phyloP scores from a whole-genome alignment of 2,329 filamentous ascomycete genomes.

The Grosmannia penicillata region DNA sequence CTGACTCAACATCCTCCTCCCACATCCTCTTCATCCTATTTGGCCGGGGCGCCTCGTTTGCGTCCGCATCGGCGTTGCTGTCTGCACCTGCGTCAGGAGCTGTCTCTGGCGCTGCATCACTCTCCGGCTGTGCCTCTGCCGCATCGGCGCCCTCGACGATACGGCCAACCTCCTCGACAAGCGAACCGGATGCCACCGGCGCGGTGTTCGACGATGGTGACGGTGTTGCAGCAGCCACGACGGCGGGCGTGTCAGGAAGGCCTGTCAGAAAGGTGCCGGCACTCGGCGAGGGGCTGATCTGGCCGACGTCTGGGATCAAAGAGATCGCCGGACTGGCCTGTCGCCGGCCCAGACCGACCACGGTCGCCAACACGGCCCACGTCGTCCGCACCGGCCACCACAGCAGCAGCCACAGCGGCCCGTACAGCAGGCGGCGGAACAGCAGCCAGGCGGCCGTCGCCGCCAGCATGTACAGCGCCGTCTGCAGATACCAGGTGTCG shows the following conservation, averaged over 20 bases:
- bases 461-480: slow-evolving; percentile 68
- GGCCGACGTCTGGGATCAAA: background rate
- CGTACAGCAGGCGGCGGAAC: slow-evolving; percentile 74
- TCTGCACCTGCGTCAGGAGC: background rate
- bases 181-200: no score
- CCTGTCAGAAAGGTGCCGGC: background rate
- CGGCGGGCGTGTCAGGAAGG: background rate
- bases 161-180: slow-evolving; percentile 2
- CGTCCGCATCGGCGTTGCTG: slow-evolving; percentile 15
- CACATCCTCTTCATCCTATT: slow-evolving; percentile 51
- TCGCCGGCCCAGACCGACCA: slow-evolving; percentile 23
- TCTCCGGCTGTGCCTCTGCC: background rate
- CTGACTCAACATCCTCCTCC: slow-evolving; percentile 26
- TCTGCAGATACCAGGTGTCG: slow-evolving; percentile 95
- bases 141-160: background rate
- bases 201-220: no score
- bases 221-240: background rate
- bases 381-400: slow-evolving; percentile 52
- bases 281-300: background rate
- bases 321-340: no score
- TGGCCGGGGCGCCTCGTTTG: slow-evolving; percentile 13
- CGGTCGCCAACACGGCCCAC: slow-evolving; percentile 46
- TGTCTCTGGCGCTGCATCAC: slow-evolving; percentile 13
- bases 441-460: slow-evolving; percentile 72
- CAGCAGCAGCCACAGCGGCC: slow-evolving; percentile 78